phyloP scores from a whole-genome alignment of 768 basidiomycete species.

The Podaxis sp. region DNA sequence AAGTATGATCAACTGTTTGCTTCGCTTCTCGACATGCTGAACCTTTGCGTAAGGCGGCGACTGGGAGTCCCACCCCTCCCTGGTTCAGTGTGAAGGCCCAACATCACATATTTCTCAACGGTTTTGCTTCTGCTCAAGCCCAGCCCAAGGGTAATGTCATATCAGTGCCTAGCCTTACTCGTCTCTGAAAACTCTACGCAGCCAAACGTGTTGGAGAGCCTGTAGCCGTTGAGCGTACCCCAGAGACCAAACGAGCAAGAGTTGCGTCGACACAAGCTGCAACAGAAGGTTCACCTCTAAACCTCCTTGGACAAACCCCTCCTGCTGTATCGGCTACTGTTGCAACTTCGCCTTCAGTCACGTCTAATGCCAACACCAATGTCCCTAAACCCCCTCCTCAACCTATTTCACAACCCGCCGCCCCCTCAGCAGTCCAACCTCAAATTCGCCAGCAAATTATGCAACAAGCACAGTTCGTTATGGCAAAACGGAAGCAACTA shows the following conservation, averaged over 20 bases:
- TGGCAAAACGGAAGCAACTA: conserved; percentile 3
- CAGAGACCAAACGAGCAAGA: conserved; percentile 31
- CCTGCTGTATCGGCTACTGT: conserved; percentile 23
- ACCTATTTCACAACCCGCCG: conserved; percentile 6
- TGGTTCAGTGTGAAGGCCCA: conserved; percentile 56
- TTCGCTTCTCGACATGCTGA: conserved; percentile 15
- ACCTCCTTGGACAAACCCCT: conserved; percentile 14
- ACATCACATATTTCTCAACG: conserved; percentile 47
- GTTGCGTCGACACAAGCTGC: background rate
- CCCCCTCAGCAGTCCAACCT: conserved; percentile 22
- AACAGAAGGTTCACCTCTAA: conserved; percentile 18
- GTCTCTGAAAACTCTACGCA: conserved; percentile 20
- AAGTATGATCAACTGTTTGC: background rate
- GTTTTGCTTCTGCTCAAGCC: conserved; percentile 40
- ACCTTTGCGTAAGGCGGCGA: conserved; percentile 29
- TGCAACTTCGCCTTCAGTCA: background rate
- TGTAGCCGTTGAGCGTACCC: conserved; percentile 29
- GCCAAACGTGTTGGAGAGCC: conserved; percentile 47
- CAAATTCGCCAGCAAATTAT: conserved; percentile 6
- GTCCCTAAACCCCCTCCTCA: conserved; percentile 19
- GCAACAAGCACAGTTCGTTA: background rate
- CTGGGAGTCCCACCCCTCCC: conserved; percentile 37
- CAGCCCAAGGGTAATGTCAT: conserved; percentile 24
- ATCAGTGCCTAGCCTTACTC: background rate
- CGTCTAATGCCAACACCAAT: conserved; percentile 11